Conservation (phyloP, 805 yeast species). For the Tetrapisispora iriomotensis region DNA sequence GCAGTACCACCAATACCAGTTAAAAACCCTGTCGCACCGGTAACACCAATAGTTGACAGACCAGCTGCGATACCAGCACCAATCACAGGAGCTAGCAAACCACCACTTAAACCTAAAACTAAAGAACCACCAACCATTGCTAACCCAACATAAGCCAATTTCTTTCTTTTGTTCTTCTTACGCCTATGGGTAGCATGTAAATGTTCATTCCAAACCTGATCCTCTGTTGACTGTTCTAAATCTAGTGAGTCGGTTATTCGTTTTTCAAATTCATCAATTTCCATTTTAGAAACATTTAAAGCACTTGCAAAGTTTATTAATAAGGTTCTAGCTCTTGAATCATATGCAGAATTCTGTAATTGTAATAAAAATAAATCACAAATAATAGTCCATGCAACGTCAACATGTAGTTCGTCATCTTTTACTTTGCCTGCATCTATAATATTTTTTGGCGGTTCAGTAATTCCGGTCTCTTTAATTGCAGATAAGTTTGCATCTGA, state of each 20-base stretch:
- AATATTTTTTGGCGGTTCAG: slow-evolving; percentile 9
- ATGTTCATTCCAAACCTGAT: slow-evolving; percentile 61
- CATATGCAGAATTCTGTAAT: slow-evolving; percentile 77
- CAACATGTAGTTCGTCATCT: slow-evolving; percentile 45
- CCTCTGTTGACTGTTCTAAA: slow-evolving; percentile 69
- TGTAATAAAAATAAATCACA: slow-evolving; percentile 82
- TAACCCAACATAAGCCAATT: slow-evolving; percentile 79
- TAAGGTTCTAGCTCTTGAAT: slow-evolving; percentile 79
- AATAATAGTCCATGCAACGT: slow-evolving; percentile 84
- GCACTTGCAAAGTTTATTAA: slow-evolving; percentile 55
- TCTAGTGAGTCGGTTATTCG: slow-evolving; percentile 85
- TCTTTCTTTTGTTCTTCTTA: slow-evolving; percentile 52
- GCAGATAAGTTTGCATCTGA: background rate
- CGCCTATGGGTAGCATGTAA: slow-evolving; percentile 62
- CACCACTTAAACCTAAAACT: slow-evolving; percentile 91
- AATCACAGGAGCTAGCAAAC: slow-evolving; percentile 91
- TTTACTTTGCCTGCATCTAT: slow-evolving; percentile 29
- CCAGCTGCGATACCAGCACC: slow-evolving; percentile 99
- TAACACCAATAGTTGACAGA: slow-evolving; percentile 82
- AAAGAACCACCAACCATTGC: slow-evolving; percentile 96
- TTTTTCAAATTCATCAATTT: slow-evolving; percentile 80
- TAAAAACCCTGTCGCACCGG: slow-evolving; percentile 85
- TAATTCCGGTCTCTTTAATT: background rate
- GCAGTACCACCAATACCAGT: slow-evolving; percentile 98
- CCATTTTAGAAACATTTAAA: slow-evolving; percentile 51